Conservation (phyloP, 768 basidiomycete genomes). For the Suillus sp. region DNA sequence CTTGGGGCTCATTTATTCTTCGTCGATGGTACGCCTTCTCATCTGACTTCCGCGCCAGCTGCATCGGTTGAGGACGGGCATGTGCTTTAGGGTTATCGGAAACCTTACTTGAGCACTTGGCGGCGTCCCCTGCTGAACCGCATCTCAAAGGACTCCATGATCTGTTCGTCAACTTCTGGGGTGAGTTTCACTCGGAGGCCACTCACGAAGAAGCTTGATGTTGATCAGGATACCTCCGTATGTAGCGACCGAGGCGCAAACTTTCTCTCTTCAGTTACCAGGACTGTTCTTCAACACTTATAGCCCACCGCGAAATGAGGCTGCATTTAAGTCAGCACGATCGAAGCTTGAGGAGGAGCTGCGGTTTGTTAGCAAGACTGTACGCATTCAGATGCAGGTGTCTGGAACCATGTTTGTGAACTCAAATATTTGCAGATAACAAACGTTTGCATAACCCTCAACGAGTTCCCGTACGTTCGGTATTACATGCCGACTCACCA, state of each 20-base stretch:
- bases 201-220: conserved; percentile 8
- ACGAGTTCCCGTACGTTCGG: conserved; percentile 91
- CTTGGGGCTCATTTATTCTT: conserved; percentile 90
- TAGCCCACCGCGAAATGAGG: conserved; percentile 76
- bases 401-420: background rate
- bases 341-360: conserved; percentile 88
- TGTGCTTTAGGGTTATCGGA: conserved; percentile 68
- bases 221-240: conserved; percentile 16
- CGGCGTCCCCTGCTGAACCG: conserved; percentile 74
- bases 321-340: conserved; percentile 65
- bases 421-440: conserved; percentile 56
- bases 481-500: conserved; percentile 89
- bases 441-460: conserved; percentile 86
- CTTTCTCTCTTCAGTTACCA: conserved; percentile 80
- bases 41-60: background rate
- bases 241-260: conserved; percentile 81
- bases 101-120: conserved; percentile 71
- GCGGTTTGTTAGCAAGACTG: conserved; percentile 69
- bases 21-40: conserved; percentile 68
- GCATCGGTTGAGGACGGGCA: conserved; percentile 11
- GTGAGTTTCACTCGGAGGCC: conserved; percentile 47
- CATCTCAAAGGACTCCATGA: conserved; percentile 80
- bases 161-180: conserved; percentile 91
- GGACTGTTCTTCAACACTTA: conserved; percentile 86
- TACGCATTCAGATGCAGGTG: conserved; percentile 27